A percentile compares a stretch with the other conserved stretches of the same genome.
phyloP scores from a whole-genome alignment of 2,329 filamentous ascomycete species.

The Clarireedia hainanense region DNA sequence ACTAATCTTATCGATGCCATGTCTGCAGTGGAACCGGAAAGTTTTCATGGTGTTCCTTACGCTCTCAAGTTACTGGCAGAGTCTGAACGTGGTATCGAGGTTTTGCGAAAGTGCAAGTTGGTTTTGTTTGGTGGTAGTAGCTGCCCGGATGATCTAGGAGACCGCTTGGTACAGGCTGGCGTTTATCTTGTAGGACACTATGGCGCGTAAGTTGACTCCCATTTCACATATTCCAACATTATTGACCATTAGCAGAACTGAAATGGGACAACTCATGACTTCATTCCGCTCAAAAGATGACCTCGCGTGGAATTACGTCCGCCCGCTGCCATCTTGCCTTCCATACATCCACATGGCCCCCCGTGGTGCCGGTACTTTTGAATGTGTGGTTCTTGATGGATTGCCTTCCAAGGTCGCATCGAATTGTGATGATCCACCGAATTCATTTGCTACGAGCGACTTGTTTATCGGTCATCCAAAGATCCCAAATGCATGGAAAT shows the following conservation, averaged over 20 bases:
- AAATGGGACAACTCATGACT: conserved; percentile 55
- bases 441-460: conserved; percentile 39
- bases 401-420: conserved; percentile 33
- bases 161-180: conserved; percentile 42
- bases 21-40: conserved; percentile 37
- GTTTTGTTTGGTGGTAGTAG: conserved; percentile 51
- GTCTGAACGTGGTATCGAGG: conserved; percentile 42
- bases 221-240: not conserved
- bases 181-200: conserved; percentile 50
- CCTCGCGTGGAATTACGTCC: conserved; percentile 54
- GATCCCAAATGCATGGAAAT: conserved; percentile 37
- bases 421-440: conserved; percentile 34
- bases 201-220: conserved; percentile 37
- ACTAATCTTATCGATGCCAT: conserved; percentile 40
- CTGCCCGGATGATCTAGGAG: conserved; percentile 52
- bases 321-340: conserved; percentile 17
- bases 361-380: conserved; percentile 9
- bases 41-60: conserved; percentile 56
- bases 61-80: conserved; percentile 56
- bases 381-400: conserved; percentile 30
- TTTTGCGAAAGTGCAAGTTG: conserved; percentile 39
- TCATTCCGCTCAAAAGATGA: conserved; percentile 44
- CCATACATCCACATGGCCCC: conserved; percentile 13
- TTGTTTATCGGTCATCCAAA: conserved; percentile 36
- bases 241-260: conserved; percentile 34